These are phyloP conservation scores for Pythium insidiosum DNA, from an alignment of 352 stramenopile genomes.

Conservation along the genomic window DNA sequence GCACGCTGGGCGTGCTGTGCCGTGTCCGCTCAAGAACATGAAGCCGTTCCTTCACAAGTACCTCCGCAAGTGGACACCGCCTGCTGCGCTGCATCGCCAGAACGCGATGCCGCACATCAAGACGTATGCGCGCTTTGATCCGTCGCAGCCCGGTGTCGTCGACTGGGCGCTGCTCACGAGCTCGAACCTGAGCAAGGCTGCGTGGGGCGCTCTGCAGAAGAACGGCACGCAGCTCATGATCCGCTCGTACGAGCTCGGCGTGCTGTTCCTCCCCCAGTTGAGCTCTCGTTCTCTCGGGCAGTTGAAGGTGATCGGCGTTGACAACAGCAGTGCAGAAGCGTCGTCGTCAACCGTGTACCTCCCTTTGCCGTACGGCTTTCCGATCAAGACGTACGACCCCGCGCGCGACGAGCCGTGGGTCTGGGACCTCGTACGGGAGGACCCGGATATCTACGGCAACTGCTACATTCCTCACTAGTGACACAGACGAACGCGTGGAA, in stretches of 20 bases:
- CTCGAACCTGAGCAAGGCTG: conserved; percentile 77
- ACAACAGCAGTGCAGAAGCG: too few relatives aligned
- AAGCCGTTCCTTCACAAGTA: conserved; percentile 84
- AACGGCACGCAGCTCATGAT: conserved; percentile 75
- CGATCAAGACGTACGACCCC: conserved; percentile 58
- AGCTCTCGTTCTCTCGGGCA: too few relatives aligned
- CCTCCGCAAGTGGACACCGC: conserved; percentile 67
- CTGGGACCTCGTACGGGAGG: conserved; percentile 66
- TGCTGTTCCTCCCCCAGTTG: conserved; percentile 51
- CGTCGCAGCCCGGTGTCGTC: conserved; percentile 18
- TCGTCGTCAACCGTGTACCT: too few relatives aligned
- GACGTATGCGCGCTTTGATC: conserved; percentile 55
- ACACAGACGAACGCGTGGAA: conserved; percentile 2
- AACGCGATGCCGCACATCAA: conserved; percentile 85
- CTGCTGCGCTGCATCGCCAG: conserved; percentile 38
- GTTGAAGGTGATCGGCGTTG: too few relatives aligned
- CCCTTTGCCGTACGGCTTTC: conserved; percentile 61
- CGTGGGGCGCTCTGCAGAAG: conserved; percentile 71
- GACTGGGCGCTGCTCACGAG: conserved; percentile 79
- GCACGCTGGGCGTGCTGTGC: conserved; percentile 56
- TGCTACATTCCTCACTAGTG: conserved; percentile 53
- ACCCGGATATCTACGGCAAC: conserved; percentile 58
- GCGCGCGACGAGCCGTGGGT: conserved; percentile 72
- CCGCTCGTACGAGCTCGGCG: conserved; percentile 72
- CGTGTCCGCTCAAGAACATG: conserved; percentile 80